A percentile compares a stretch with the other conserved stretches of the same genome.
These are phyloP conservation scores for Stromatinia cepivora DNA, from an alignment of 2,329 filamentous ascomycete species.

Conservation along the genomic window DNA sequence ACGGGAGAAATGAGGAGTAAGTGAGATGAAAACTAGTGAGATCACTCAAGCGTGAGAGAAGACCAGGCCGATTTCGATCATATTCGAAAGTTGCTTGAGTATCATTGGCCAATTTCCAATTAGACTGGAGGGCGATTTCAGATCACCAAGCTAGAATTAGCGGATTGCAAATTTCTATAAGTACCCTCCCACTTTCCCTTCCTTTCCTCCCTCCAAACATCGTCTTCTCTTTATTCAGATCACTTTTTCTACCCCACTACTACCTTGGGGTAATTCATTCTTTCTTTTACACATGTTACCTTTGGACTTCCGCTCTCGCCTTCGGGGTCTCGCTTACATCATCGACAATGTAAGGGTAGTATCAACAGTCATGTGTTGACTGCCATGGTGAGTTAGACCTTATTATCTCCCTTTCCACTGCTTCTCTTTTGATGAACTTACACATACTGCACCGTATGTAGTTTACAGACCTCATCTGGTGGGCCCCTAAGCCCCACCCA, in stretches of 20 bases:
- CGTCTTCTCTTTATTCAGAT: neutral
- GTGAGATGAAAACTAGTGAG: neutral
- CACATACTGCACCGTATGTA: too few species aligned
- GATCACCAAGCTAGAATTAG: neutral
- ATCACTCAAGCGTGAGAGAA: too few species aligned
- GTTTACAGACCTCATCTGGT: neutral
- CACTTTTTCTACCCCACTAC: too few species aligned
- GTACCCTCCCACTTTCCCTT: neutral
- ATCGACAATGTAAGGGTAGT: too few species aligned
- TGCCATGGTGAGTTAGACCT: too few species aligned
- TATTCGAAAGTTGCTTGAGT: accelerated
- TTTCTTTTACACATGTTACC: too few species aligned
- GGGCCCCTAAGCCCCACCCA: neutral
- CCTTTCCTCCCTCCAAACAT: neutral
- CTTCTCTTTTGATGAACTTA: too few species aligned
- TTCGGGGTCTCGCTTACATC: too few species aligned
- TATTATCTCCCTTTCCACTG: too few species aligned
- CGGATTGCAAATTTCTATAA: neutral
- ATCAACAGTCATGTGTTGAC: too few species aligned
- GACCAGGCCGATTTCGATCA: neutral
- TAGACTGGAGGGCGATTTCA: neutral
- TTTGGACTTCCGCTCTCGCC: too few species aligned
- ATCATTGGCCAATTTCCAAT: neutral
- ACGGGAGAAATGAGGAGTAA: neutral
- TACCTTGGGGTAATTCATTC: too few species aligned